Evolutionary conservation across 176 grass and related monocot genomes (phyloP), one percentile per base, ranked within the genome.

Genomic region (Rhynchospora pubera): DNA sequence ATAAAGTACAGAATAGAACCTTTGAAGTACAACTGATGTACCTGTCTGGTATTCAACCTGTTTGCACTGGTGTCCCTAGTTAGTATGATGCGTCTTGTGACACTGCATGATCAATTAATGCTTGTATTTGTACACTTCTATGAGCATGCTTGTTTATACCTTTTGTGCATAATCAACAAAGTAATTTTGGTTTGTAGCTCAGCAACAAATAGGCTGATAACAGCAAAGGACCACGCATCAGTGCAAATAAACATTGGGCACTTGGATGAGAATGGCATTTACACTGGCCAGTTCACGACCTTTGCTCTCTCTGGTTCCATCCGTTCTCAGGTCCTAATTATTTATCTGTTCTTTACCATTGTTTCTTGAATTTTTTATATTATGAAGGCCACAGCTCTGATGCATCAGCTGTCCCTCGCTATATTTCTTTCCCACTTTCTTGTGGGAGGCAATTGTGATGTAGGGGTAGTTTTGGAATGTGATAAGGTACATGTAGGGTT

Each of bases 171-270:
- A 61, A 66, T 66, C 24, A 42, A 39, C 2, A 39, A 16, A 39
- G 21, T 13, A 32, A 1, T 60, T 82, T 30, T 13, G 21, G 0
- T 3, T 79, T 91, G 77, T 85, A 94, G 92, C 71, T 94, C 92
- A 51, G 92, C 89, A 39, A 94, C 92, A 2, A 94, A 94, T 87
- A 94, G 82, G 82, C 82, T 84, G 44, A 84, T 84, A 43, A 84
- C 82, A 48, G 82, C 82, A 34, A 84, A 84, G 79, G 92, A 94
- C 56, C 92, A 94, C 7, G 92, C 92, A 39, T 94, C 92, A 43
- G 92, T 94, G 68, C 92, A 94, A 79, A 87, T 94, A 81, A 94
- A 91, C 66, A 85, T 94, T 46, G 92, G 92, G 2, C 92, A 94
- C 7, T 12, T 94, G 22, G 92, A 94, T 82, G 85, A 91, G 75